Evolutionary conservation across 768 basidiomycete genomes (phyloP), one percentile per base, ranked within the genome.

Genomic region (Pisolithus albus): DNA sequence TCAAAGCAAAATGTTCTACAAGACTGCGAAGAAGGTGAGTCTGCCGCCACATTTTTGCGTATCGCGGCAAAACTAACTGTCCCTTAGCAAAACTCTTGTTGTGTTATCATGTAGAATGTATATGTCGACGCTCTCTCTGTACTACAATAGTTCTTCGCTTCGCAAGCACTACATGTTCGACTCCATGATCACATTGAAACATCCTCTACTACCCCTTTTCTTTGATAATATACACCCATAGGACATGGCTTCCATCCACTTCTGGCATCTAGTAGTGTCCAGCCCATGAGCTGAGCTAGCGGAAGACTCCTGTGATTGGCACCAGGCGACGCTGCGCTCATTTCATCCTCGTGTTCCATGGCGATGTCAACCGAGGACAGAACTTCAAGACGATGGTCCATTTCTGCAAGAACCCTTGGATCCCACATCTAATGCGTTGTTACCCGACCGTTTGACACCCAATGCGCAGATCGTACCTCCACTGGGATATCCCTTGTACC

Each of bases 1-100:
- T 15, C 91, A 93, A 72, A 91, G 83, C 72, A 97, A 97, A 83
- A 88, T 91, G 86, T 99, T 99, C 67, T 98, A 97, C 76, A 96
- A 97, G 86, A 96, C 94, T 7, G 92, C 95, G 2, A 98, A 97
- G 87, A 95, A 94, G 87, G 94, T 92, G 50, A 47, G 78, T 62
- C 3, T 10, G 18, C 46, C 28, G 18, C 18, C 9, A 23, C 28
- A 45, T 52, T 43, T 52, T 43, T 16, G 23, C 49, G 21, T 53
- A 18, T 21, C 36, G 7, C 24, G 38, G 43, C 55, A 61, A 50
- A 63, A 52, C 36, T 37, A 15, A 37, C 38, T 4, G 40, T 42
- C n/a, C 51, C 51, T 28, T 64, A 93, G 90, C 92, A 95, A 90
- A 96, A 96, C 71, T 88, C 88, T 23, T 97, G 94, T 72, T 96